A percentile compares a stretch with the other conserved stretches of the same genome.
phyloP scores from a whole-genome alignment of 2,329 filamentous ascomycete species.

The Tricladium varicosporioides region DNA sequence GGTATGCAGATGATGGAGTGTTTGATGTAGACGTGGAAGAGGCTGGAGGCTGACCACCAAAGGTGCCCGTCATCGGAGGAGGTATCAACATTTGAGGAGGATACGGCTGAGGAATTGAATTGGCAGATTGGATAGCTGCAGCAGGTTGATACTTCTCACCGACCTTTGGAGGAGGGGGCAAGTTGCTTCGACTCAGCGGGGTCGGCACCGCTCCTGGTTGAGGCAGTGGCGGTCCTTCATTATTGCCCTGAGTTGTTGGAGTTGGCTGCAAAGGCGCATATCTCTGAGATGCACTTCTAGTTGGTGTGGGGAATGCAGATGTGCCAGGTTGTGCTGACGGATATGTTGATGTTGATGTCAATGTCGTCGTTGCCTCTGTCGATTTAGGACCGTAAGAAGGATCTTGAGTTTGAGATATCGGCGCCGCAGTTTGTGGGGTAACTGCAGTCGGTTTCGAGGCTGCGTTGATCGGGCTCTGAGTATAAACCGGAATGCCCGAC shows the following conservation, averaged over 20 bases:
- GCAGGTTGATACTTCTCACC: conserved; percentile 44
- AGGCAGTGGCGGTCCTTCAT: conserved; percentile 48
- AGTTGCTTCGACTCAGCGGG: conserved; percentile 34
- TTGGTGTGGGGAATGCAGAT: conserved; percentile 45
- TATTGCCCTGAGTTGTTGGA: conserved; percentile 39
- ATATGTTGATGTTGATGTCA: conserved; percentile 32
- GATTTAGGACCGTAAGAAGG: conserved; percentile 18
- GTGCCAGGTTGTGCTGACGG: conserved; percentile 49
- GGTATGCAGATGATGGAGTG: conserved; percentile 27
- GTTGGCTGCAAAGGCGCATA: conserved; percentile 42
- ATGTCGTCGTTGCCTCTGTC: conserved; percentile 33
- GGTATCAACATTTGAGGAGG: conserved; percentile 52
- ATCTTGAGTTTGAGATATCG: conserved; percentile 25
- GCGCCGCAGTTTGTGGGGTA: conserved; percentile 44
- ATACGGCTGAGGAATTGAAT: conserved; percentile 34
- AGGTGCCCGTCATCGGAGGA: conserved; percentile 40
- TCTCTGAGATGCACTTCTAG: conserved; percentile 32
- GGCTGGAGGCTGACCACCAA: conserved; percentile 42
- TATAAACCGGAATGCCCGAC: conserved; percentile 61
- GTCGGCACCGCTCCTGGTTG: conserved; percentile 56
- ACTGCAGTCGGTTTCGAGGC: conserved; percentile 48
- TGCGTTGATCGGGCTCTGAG: conserved; percentile 56
- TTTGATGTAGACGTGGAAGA: conserved; percentile 44
- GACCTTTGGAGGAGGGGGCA: conserved; percentile 52
- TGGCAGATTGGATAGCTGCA: conserved; percentile 29